Base-by-base conservation (phyloP, 208 protist genomes). In the Leishmania arabica region DNA sequence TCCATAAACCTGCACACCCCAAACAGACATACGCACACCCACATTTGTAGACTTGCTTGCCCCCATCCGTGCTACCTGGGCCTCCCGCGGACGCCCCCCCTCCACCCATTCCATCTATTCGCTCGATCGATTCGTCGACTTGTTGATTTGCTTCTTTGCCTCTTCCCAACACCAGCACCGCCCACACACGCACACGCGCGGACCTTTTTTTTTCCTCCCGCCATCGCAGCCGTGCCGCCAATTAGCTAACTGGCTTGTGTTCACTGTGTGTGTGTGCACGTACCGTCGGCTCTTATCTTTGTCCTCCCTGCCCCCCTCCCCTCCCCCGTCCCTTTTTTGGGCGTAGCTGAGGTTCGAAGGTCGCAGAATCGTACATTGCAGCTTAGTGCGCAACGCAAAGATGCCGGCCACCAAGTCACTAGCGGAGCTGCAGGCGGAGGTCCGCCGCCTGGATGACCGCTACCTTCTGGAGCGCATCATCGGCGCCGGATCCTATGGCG, bases 391-490 rank as follows among this genome's bases (percentile, higher is more conserved):
- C 65, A 45, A 47, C 17, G 31, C 54, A 77, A 77, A 56, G 72
- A 86, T 86, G 74, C 71, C 79, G 69, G 65, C 90, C 1, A 83
- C 84, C 81, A 86, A 83, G 80, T 90, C 86, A 1, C 75, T 98
- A 27, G 74, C 78, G 15, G 93, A 96, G 58, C 83, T 98, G 31
- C 94, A 98, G 85, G 82, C 86, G 60, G 95, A 98, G 78, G 92
- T 97, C 60, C 87, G 79, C 68, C 54, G 82, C 47, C 85, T 98
- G 8, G 95, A 97, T 85, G 86, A 89, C 72, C 91, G 95, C 70
- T 98, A 98, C 88, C 77, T 88, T n/a, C 84, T 98, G 42, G 92
- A 97, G 72, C 87, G 92, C 62, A 91, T 98, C 49, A 98, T 98
- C 79, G 96, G 96, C 54, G 92, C 92, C 31, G 97, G 97, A 49